Evolutionary conservation across 2,329 filamentous ascomycete genomes (phyloP).

Genomic region (Stromatinia cepivora): DNA sequence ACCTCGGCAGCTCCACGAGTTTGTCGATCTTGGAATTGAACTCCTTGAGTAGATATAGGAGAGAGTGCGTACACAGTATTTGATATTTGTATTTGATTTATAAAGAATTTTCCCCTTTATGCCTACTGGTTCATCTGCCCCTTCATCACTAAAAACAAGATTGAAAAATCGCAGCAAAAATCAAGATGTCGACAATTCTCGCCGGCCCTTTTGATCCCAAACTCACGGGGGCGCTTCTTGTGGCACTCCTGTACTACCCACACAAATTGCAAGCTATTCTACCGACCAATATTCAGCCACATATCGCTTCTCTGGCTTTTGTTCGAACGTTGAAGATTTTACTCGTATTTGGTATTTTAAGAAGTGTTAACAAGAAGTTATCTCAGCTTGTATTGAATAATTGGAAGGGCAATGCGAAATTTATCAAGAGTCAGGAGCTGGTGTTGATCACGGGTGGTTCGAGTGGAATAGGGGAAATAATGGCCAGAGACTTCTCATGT

Average conservation of each 20-base stretch:
- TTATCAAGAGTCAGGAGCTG: conserved; percentile 66
- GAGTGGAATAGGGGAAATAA: conserved; percentile 59
- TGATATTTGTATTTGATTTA: not conserved
- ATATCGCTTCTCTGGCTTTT: conserved; percentile 29
- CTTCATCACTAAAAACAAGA: not conserved
- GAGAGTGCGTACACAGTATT: not conserved
- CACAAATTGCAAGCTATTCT: conserved; percentile 30
- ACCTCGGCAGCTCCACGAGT: not conserved
- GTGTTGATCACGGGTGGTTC: conserved; percentile 75
- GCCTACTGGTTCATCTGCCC: not conserved
- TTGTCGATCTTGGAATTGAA: not conserved
- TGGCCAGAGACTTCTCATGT: conserved; percentile 64
- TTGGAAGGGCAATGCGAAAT: conserved; percentile 51
- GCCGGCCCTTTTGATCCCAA: conserved; percentile 24
- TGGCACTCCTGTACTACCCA: conserved; percentile 34
- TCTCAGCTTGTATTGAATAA: conserved; percentile 52
- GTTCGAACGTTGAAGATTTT: conserved; percentile 39
- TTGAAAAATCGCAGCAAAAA: not conserved
- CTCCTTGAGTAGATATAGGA: not conserved
- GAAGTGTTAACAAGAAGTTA: conserved; percentile 51
- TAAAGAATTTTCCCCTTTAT: not conserved
- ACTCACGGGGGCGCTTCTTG: conserved; percentile 32
- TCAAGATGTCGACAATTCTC: conserved; percentile 7
- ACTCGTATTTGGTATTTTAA: conserved; percentile 53
- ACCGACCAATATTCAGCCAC: conserved; percentile 27